Evolutionary conservation across 306 rosid genomes (phyloP).

Genomic region (Aeschynomene evenia): DNA sequence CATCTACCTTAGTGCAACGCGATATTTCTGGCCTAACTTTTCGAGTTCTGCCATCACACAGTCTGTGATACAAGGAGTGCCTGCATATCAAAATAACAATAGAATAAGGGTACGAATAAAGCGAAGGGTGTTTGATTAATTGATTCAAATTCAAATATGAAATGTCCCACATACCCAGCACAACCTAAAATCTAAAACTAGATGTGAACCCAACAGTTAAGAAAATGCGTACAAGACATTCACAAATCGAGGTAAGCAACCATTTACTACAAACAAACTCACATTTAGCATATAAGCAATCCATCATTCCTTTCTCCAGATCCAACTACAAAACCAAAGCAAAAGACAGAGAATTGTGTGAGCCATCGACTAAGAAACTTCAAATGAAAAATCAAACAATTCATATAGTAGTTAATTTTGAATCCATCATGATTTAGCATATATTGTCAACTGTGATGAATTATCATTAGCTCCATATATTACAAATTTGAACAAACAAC

Average conservation of each 20-base stretch:
- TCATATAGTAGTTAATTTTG: neutral
- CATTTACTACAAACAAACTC: conserved; percentile 40
- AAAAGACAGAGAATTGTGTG: conserved; percentile 5
- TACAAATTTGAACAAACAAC: neutral
- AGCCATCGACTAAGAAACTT: conserved; percentile 17
- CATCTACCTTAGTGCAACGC: conserved; percentile 83
- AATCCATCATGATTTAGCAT: neutral
- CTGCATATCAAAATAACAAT: conserved; percentile 40
- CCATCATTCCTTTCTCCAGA: conserved; percentile 94
- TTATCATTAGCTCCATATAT: neutral
- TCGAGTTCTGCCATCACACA: conserved; percentile 96
- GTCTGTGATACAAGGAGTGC: conserved; percentile 93
- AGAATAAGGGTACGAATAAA: neutral
- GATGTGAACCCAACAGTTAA: neutral
- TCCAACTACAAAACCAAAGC: conserved; percentile 58
- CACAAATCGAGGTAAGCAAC: neutral
- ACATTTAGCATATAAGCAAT: conserved; percentile 94
- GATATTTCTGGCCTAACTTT: conserved; percentile 84
- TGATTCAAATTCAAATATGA: neutral
- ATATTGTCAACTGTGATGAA: neutral
- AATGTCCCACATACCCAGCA: neutral
- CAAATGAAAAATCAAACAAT: neutral
- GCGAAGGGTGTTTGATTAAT: no score
- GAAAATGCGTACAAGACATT: neutral
- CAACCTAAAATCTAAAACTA: neutral